Conservation (phyloP, 495 filamentous ascomycete species). For the Aspergillus cristatus region DNA sequence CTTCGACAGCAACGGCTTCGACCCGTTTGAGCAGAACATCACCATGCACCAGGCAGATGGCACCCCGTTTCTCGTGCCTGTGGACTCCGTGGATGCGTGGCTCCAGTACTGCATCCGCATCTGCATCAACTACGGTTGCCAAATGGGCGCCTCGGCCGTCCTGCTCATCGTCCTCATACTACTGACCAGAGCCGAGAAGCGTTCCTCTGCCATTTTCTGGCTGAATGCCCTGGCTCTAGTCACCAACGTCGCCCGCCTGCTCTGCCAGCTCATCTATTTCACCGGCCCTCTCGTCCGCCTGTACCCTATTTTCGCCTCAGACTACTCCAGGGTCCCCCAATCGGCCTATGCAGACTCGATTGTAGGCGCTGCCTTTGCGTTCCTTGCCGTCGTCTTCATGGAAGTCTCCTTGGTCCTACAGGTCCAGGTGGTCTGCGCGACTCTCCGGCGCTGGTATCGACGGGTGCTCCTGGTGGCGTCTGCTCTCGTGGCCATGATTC, state of each 20-base stretch:
- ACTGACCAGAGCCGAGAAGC: slow-evolving; percentile 54
- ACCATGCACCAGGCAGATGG: slow-evolving; percentile 44
- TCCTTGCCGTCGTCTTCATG: slow-evolving; percentile 52
- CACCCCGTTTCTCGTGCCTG: slow-evolving; percentile 38
- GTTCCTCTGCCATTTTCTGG: slow-evolving; percentile 49
- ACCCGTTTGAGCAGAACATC: slow-evolving; percentile 52
- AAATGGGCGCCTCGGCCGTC: slow-evolving; percentile 64
- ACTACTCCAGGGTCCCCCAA: slow-evolving; percentile 42
- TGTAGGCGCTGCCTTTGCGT: slow-evolving; percentile 40
- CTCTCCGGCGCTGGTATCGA: slow-evolving; percentile 35
- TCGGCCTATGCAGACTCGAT: slow-evolving; percentile 43
- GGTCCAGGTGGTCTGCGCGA: slow-evolving; percentile 50
- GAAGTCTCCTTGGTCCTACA: slow-evolving; percentile 65
- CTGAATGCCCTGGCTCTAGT: slow-evolving; percentile 53
- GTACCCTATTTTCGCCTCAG: slow-evolving; percentile 49
- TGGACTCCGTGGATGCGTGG: slow-evolving; percentile 40
- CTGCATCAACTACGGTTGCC: slow-evolving; percentile 60
- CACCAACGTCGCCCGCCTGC: slow-evolving; percentile 50
- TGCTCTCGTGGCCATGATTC: slow-evolving; percentile 39
- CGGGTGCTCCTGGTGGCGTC: slow-evolving; percentile 40
- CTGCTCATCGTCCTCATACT: slow-evolving; percentile 58
- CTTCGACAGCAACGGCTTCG: too few species aligned
- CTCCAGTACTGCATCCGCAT: slow-evolving; percentile 42
- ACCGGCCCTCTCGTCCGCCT: slow-evolving; percentile 46
- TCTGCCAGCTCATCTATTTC: slow-evolving; percentile 51